Evolutionary conservation across 2,329 filamentous ascomycete genomes (phyloP).

Genomic region (Neoarthrinium moseri): DNA sequence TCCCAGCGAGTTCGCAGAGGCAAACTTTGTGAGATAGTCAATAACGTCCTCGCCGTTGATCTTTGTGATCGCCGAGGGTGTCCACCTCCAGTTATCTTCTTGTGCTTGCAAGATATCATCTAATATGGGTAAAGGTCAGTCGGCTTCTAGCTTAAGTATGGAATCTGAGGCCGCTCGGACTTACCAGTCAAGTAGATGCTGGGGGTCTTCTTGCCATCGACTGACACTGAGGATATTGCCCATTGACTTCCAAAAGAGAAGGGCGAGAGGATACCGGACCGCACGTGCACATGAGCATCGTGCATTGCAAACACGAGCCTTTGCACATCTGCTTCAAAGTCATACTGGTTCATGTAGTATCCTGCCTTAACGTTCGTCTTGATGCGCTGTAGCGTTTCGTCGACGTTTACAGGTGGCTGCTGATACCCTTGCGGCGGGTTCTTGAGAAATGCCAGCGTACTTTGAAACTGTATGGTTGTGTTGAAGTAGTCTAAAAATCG

Average conservation of each 20-base stretch:
- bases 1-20: conserved; percentile 30
- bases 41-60: conserved; percentile 29
- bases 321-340: conserved; percentile 34
- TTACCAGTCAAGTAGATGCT: conserved; percentile 28
- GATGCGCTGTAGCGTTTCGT: conserved; percentile 25
- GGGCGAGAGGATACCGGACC: conserved; percentile 24
- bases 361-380: conserved; percentile 29
- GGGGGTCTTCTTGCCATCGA: conserved; percentile 30
- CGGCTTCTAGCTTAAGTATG: no score
- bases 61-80: conserved; percentile 21
- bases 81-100: conserved; percentile 7
- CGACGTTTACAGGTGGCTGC: conserved; percentile 34
- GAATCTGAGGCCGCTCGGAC: background rate
- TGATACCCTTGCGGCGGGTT: conserved; percentile 37
- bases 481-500: conserved; percentile 43
- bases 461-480: conserved; percentile 42
- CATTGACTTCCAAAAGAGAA: conserved; percentile 30
- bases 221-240: conserved; percentile 27
- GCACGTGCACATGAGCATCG: conserved; percentile 32
- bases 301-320: conserved; percentile 29
- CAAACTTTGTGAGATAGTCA: conserved; percentile 28
- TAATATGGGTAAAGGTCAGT: background rate
- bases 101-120: conserved; percentile 17
- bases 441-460: conserved; percentile 38
- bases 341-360: conserved; percentile 33